Base-by-base conservation (phyloP, 2,329 filamentous ascomycete species). In the Metarhizium album region DNA sequence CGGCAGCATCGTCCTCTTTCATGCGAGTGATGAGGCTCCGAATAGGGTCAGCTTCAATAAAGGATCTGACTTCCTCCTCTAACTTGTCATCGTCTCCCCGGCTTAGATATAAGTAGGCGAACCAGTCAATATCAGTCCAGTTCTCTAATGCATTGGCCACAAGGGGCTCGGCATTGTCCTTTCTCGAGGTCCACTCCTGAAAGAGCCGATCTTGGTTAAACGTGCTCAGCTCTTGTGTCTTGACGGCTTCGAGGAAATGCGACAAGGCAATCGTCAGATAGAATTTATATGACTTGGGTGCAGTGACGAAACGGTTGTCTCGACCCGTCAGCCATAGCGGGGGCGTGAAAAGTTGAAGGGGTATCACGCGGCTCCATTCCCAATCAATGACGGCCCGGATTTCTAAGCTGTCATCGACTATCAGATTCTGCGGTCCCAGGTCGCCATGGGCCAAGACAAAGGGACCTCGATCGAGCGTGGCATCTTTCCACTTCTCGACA, bases 71-170 rank as follows among this genome's bases (percentile, higher is more conserved):
- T 5, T 2, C 13, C 16, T 37, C 35, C 5, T 18, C 5, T 5
- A 14, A 5, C 35, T 9, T 14, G 11, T 5, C n/a, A 14, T 18
- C 16, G n/a, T 37, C 35, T 7, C 2, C 35, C 13, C 35, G 35
- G n/a, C 35, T 37, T 2, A 37, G 1, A 24, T 50, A 46, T 40
- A 6, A 9, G 18, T 50, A 9, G 33, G 16, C 27, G 18, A 35
- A 31, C 42, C 27, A 45, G 7, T 50, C 48, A 22, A 38, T 13
- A 11, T 46, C 48, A 27, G 48, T 46, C 48, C 48, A 50, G 22
- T 50, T 50, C 14, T 50, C 48, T 1, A 50, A 20, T 20, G 48
- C 42, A 27, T 46, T 45, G 11, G 48, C 42, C 14, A 46, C n/a
- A 11, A 50, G 29, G 3, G 40, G 27, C 9, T 43, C 48, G 9